A percentile compares a stretch with the other conserved stretches of the same genome.
phyloP scores from a whole-genome alignment of 2,329 filamentous ascomycete species.

The Nigrospora osmanthi region DNA sequence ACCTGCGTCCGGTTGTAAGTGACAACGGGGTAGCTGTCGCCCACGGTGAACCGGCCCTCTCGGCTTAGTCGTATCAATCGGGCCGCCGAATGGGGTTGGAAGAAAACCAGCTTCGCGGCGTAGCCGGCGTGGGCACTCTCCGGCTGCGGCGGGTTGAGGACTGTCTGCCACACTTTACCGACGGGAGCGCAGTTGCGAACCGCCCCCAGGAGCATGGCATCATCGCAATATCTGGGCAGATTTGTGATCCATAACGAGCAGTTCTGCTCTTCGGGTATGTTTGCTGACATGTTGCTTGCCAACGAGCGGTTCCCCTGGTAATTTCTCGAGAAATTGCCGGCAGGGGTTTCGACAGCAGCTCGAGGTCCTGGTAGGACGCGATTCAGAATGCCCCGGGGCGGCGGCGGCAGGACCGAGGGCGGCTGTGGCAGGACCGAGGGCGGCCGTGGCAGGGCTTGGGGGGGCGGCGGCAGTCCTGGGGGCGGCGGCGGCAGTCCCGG shows the following conservation, averaged over 20 bases:
- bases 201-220: constrained; percentile 32
- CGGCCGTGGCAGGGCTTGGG: too few relatives aligned
- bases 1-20: constrained; percentile 44
- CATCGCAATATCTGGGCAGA: constrained; percentile 34
- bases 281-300: constrained; percentile 30
- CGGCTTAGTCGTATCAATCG: constrained; percentile 37
- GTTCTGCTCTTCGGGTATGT: constrained; percentile 32
- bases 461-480: too few relatives aligned
- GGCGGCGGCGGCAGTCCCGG: too few relatives aligned
- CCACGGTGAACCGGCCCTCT: constrained; percentile 32
- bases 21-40: constrained; percentile 27
- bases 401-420: too few relatives aligned
- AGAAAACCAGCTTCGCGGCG: constrained; percentile 33
- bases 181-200: constrained; percentile 34
- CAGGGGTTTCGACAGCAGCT: too few relatives aligned
- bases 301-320: constrained; percentile 30
- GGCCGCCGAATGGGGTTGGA: constrained; percentile 37
- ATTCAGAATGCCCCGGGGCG: too few relatives aligned
- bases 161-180: constrained; percentile 44
- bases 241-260: constrained; percentile 46
- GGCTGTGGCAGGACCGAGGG: too few relatives aligned
- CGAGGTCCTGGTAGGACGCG: too few relatives aligned
- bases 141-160: constrained; percentile 39
- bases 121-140: constrained; percentile 14
- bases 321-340: too few relatives aligned